Evolutionary conservation across 352 stramenopile genomes (phyloP), one percentile per base, ranked within the genome.

Genomic region (Phytophthora ohioensis): DNA sequence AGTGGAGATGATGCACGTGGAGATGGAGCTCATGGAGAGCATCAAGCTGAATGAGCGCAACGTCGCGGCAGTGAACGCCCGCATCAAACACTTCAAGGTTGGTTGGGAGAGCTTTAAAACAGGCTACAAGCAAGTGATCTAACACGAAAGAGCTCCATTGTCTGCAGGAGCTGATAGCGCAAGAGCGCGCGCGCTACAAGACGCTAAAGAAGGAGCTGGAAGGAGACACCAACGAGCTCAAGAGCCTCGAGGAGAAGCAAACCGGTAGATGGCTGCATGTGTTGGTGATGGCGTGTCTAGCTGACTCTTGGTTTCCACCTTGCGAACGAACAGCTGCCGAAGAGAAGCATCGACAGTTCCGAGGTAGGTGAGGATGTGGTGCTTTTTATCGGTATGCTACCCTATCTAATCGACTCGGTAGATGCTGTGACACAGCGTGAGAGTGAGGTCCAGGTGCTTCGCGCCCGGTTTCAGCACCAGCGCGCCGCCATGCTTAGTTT

Each of bases 1-100:
- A 94, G 87, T 93, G 57, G 84, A 87, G 17, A 87, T 94, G 85
- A 93, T 94, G 87, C 85, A 90, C 12, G 78, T 77, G 1, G 87
- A 94, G 65, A 84, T 91, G 79, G 84, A 90, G 55, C 43, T 91
- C 12, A 75, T 94, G 43, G 85, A 91, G 57, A 82, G 54, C 35
- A 90, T 94, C 61, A 85, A 84, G 38, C 79, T 90, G 47, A 87
- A 80, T 34, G 87, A 94, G 72, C 71, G 80, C 17, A 86, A 68
- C 17, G 64, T 93, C 21, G 57, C 60, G 7, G 67, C 62, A 8
- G 73, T 84, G 30, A 90, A 87, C 35, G 52, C 30, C 0, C 80
- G 73, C 5, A 79, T 92, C 41, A 79, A 87, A 12, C 68, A 79
- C 5, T 82, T 85, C 43, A 91, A 91, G 79, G 85, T 90, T 43